These are phyloP conservation scores for Aureobasidium sp. DNA, from an alignment of 2,329 filamentous ascomycete species.

Conservation along the genomic window DNA sequence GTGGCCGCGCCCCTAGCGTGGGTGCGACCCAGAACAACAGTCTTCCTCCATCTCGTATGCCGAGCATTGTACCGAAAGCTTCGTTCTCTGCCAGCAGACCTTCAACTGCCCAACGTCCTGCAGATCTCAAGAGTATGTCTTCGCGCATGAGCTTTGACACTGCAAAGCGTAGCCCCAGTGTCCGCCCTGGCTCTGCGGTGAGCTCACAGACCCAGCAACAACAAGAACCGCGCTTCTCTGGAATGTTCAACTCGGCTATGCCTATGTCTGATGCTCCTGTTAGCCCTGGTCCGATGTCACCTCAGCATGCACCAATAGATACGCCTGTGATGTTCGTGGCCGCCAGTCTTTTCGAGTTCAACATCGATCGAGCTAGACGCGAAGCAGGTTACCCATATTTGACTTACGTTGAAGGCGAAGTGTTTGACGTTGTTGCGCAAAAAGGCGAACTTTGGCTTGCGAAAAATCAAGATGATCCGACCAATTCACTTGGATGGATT, in stretches of 20 bases:
- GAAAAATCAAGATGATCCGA: slow-evolving; percentile 87
- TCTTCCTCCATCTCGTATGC: slow-evolving; percentile 17
- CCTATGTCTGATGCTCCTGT: slow-evolving; percentile 59
- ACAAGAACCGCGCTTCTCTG: slow-evolving; percentile 20
- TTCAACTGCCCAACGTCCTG: slow-evolving; percentile 27
- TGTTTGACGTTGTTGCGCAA: slow-evolving; percentile 70
- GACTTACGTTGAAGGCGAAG: slow-evolving; percentile 87
- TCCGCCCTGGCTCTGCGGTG: slow-evolving; percentile 25
- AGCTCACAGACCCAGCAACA: slow-evolving; percentile 26
- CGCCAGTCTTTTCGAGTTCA: slow-evolving; percentile 92
- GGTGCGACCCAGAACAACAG: slow-evolving; percentile 10
- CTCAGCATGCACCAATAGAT: slow-evolving; percentile 20
- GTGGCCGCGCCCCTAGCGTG: slow-evolving; percentile 16
- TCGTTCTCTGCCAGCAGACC: slow-evolving; percentile 32
- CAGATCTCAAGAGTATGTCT: slow-evolving; percentile 13
- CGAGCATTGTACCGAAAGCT: slow-evolving; percentile 35
- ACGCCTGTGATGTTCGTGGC: slow-evolving; percentile 70
- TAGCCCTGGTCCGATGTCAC: slow-evolving; percentile 16
- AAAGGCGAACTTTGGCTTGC: slow-evolving; percentile 97
- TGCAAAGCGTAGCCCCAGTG: slow-evolving; percentile 17
- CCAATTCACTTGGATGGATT: slow-evolving; percentile 83
- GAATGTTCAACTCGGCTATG: slow-evolving; percentile 76
- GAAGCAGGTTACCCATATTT: slow-evolving; percentile 95
- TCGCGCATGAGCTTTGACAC: slow-evolving; percentile 20
- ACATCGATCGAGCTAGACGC: slow-evolving; percentile 83